Percentiles rank a stretch among this genome's conserved stretches.
Evolutionary conservation across 768 basidiomycete genomes (phyloP).

Genomic region (Panaeolus cyanescens): DNA sequence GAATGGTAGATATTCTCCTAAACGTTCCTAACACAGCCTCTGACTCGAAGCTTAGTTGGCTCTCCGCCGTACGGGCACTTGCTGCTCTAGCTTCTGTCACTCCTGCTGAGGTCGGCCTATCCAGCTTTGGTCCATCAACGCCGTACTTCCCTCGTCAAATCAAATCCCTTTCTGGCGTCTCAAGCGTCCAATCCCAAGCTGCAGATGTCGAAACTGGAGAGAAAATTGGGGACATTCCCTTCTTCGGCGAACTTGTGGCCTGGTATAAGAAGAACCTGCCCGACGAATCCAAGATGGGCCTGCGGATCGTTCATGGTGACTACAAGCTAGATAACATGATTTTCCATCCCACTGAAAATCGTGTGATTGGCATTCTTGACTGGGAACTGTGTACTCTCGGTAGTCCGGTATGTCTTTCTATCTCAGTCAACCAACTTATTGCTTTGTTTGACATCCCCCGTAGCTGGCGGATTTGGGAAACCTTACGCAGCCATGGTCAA

Average conservation of each 20-base stretch:
- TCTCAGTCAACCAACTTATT: not conserved
- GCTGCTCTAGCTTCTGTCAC: conserved; percentile 65
- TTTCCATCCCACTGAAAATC: conserved; percentile 90
- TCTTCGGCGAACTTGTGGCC: conserved; percentile 64
- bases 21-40: not conserved
- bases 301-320: conserved; percentile 95
- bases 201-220: conserved; percentile 65
- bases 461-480: conserved; percentile 90
- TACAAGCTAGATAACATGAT: conserved; percentile 98
- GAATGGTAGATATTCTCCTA: conserved; percentile 58
- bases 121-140: conserved; percentile 68
- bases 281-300: conserved; percentile 71
- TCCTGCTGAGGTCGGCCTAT: conserved; percentile 67
- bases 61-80: conserved; percentile 72
- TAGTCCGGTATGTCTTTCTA: conserved; percentile 67
- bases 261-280: conserved; percentile 82
- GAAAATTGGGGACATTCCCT: conserved; percentile 71
- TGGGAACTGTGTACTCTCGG: conserved; percentile 98
- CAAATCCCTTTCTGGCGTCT: conserved; percentile 82
- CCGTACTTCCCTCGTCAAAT: conserved; percentile 95
- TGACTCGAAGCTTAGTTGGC: conserved; percentile 55
- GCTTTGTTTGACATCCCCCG: conserved; percentile 3
- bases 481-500: conserved; percentile 81
- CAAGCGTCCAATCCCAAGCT: conserved; percentile 71
- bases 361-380: conserved; percentile 93